Conservation (phyloP, 495 filamentous ascomycete genomes). For the Usnea hakonensis region DNA sequence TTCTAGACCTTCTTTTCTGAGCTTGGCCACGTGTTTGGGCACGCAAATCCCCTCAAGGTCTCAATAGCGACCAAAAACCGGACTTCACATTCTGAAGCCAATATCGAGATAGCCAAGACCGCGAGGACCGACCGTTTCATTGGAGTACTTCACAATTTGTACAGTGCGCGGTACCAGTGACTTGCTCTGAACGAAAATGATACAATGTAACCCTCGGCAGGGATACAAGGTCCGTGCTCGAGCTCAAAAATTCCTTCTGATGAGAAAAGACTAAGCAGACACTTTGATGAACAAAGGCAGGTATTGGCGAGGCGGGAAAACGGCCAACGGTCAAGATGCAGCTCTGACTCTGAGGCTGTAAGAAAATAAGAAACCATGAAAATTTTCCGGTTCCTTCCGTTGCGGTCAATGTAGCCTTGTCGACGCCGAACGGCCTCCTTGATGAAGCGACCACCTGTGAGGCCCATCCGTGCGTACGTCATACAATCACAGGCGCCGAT, state of each 20-base stretch:
- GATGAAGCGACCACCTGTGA: neutral
- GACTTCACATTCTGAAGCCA: neutral
- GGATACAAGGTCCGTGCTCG: neutral
- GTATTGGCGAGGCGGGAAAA: neutral
- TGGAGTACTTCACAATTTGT: neutral
- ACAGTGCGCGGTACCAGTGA: neutral
- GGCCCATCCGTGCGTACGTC: neutral
- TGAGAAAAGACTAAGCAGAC: neutral
- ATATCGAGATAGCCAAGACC: neutral
- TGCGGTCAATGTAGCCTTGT: neutral
- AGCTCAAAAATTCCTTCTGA: neutral
- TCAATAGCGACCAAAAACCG: neutral
- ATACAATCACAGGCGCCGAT: constrained; percentile 36
- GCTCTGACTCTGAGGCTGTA: neutral
- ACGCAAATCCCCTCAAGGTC: neutral
- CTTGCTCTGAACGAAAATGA: neutral
- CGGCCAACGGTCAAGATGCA: neutral
- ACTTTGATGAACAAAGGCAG: neutral
- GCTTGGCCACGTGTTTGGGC: neutral
- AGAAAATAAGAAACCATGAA: neutral
- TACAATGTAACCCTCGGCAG: neutral
- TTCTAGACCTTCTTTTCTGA: neutral
- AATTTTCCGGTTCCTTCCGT: neutral
- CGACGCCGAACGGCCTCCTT: neutral
- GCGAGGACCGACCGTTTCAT: neutral